Evolutionary conservation across 371 early-diverging fungal species (phyloP), one percentile per base, ranked within the genome.

Genomic region (Chytridium lagenaria): DNA sequence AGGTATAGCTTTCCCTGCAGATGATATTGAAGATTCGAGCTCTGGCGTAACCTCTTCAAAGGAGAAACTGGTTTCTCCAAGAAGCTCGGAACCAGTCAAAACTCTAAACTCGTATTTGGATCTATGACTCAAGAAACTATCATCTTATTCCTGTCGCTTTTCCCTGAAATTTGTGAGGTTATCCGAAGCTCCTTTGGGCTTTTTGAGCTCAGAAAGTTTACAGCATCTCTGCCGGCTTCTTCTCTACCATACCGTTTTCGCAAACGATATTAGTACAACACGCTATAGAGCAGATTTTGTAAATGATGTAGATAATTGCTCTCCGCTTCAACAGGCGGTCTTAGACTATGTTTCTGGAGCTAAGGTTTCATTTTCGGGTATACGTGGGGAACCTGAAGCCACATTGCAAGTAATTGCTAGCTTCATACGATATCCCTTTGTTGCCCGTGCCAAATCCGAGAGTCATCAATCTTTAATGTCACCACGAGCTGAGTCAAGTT

Each of bases 51-150:
- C 36, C 36, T 7, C 5, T 33, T 61, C 61, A 23, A 61, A 31
- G 26, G 61, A 61, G 61, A 61, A 28, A 12, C 55, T 52, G 55
- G 23, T 10, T 36, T 36, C 61, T 7, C 34, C 12, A 10, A 61
- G 31, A 31, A 28, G 16, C 36, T 3, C 7, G 5, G 30, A 7
- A 23, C 26, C 34, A 5, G 65, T 26, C 68, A 64, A 15, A 59
- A 59, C 16, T 52, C 75, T 0, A 44, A 40, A n/a, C 37, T 77
- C 10, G 37, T 83, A 19, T 81, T 81, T 50, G 86, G 86, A 12
- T 83, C 78, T 22, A 91, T 94, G 67, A 90, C 91, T 0, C 95
- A 94, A 77, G 94, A 95, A 30, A 90, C 90, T 1, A 79, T 96
- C 33, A 89, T 89, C 2, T 84, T 90, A 1, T 91, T 88, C 69